phyloP scores from a whole-genome alignment of 2,329 filamentous ascomycete genomes.

The Fusarium camptoceras region DNA sequence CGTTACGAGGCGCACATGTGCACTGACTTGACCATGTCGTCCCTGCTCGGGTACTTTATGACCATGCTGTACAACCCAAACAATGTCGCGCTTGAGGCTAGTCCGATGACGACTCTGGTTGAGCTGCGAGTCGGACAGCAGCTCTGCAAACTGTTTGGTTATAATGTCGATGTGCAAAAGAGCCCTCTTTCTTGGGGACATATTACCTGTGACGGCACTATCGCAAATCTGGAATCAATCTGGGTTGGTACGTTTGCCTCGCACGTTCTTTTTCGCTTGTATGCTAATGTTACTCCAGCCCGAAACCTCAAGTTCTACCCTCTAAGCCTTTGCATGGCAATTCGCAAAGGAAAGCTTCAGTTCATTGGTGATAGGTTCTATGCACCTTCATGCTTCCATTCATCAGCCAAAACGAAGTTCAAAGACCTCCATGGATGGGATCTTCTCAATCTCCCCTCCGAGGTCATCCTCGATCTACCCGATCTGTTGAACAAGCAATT shows the following conservation, averaged over 20 bases:
- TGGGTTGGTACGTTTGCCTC: constrained; percentile 51
- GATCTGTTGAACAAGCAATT: constrained; percentile 53
- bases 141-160: constrained; percentile 59
- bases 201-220: constrained; percentile 58
- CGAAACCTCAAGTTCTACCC: constrained; percentile 63
- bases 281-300: constrained; percentile 46
- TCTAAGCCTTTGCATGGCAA: constrained; percentile 51
- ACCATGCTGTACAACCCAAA: constrained; percentile 64
- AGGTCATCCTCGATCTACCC: constrained; percentile 55
- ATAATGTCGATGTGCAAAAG: constrained; percentile 50
- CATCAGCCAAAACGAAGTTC: constrained; percentile 50
- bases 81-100: constrained; percentile 60
- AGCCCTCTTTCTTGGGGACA: constrained; percentile 56
- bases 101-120: constrained; percentile 57
- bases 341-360: constrained; percentile 53
- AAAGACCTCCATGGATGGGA: constrained; percentile 56
- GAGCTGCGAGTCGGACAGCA: constrained; percentile 60
- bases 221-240: constrained; percentile 62
- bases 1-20: constrained; percentile 62
- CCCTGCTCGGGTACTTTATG: constrained; percentile 60
- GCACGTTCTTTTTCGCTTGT: fast-evolving
- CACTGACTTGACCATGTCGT: constrained; percentile 57
- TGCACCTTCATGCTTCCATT: constrained; percentile 50
- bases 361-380: constrained; percentile 55
- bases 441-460: constrained; percentile 57